Percentiles rank a stretch among this genome's conserved stretches.
Conservation (phyloP, 169 alveolate species). For the Neospora caninum region DNA sequence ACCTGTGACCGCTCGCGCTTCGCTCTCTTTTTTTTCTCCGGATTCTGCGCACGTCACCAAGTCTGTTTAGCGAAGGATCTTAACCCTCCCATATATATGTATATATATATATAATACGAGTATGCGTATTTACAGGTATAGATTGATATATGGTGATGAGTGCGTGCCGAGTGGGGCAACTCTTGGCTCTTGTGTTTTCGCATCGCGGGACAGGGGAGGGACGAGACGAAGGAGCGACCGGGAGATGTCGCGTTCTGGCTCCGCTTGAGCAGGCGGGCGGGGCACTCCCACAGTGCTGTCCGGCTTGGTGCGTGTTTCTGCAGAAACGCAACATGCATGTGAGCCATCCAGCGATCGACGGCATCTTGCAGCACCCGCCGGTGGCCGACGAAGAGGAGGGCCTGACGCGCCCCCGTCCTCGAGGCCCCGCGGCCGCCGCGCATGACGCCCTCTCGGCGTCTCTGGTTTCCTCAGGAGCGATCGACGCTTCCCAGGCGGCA, state of each 20-base stretch:
- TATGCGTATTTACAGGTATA: not conserved
- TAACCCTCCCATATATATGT: not conserved
- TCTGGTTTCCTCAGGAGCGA: not conserved
- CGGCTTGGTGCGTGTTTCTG: not conserved
- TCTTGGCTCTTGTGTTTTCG: not conserved
- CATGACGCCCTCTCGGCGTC: not conserved
- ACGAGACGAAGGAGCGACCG: too few relatives aligned
- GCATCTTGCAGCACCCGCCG: not conserved
- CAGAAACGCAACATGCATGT: constrained; percentile 67
- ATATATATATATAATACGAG: not conserved
- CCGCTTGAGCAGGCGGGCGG: too few relatives aligned
- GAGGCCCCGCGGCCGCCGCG: not conserved
- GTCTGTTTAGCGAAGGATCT: too few relatives aligned
- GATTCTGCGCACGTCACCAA: too few relatives aligned
- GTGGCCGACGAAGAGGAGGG: not conserved
- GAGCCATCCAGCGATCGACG: constrained; percentile 58
- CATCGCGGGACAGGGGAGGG: not conserved
- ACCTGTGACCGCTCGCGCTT: too few relatives aligned
- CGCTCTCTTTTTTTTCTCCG: too few relatives aligned
- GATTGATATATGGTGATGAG: too few relatives aligned
- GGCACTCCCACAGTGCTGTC: not conserved
- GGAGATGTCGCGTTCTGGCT: too few relatives aligned
- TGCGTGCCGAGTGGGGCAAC: not conserved
- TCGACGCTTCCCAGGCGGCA: not conserved
- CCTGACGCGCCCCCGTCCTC: not conserved